Percentiles rank a stretch among this genome's conserved stretches.
Conservation (phyloP, 257 asterid genomes). For the Scutellaria galericulata region DNA sequence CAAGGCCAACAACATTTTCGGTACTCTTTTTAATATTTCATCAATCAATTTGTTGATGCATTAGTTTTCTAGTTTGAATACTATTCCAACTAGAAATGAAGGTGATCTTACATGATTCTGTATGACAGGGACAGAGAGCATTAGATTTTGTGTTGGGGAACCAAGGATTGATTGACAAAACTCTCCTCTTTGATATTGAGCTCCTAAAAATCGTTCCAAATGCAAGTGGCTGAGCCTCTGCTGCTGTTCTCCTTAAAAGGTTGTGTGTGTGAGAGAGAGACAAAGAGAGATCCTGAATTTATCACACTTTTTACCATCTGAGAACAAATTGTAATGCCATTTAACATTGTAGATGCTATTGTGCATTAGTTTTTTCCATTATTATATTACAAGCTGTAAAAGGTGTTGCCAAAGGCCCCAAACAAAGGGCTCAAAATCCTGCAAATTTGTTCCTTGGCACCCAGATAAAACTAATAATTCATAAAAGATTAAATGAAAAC, state of each 20-base stretch:
- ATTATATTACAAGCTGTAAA: too few species aligned
- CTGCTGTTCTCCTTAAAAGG: too few species aligned
- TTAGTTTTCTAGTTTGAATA: background rate
- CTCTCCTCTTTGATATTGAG: slow-evolving; percentile 94
- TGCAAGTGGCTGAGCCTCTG: slow-evolving; percentile 47
- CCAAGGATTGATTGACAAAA: slow-evolving; percentile 94
- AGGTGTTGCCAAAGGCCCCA: too few species aligned
- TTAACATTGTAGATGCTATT: slow-evolving; percentile 4
- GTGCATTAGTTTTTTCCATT: background rate
- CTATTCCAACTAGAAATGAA: background rate
- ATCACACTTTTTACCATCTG: background rate
- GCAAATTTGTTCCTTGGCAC: too few species aligned
- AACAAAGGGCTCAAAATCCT: too few species aligned
- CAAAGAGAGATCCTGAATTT: background rate
- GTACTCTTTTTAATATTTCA: slow-evolving; percentile 45
- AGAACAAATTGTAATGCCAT: slow-evolving; percentile 12
- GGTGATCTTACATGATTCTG: slow-evolving; percentile 19
- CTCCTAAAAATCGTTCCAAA: slow-evolving; percentile 76
- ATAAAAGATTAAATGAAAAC: too few species aligned
- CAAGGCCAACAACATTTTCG: slow-evolving; percentile 95
- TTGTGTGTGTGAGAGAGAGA: too few species aligned
- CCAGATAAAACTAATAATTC: too few species aligned
- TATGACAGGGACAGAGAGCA: slow-evolving; percentile 94
- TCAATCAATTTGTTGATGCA: too few species aligned
- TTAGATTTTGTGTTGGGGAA: slow-evolving; percentile 89